phyloP scores from a whole-genome alignment of 129 eudicot genomes.

The Escallonia rubra region DNA sequence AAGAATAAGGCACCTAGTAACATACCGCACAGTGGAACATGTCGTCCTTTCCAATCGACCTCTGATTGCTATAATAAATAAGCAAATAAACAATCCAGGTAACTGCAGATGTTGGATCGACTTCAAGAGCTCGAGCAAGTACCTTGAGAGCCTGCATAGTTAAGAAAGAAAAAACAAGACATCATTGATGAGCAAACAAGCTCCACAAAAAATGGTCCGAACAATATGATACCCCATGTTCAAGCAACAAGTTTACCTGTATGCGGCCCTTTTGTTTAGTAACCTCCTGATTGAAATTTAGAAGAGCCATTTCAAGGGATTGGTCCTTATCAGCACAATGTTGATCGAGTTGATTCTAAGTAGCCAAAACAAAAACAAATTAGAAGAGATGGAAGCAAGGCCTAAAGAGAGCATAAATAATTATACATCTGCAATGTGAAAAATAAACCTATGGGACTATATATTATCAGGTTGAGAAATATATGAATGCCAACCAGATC shows the following conservation, averaged over 20 bases:
- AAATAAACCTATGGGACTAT: neutral
- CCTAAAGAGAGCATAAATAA: neutral
- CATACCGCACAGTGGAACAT: slow-evolving; percentile 59
- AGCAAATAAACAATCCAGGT: slow-evolving; percentile 70
- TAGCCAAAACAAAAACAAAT: slow-evolving; percentile 11
- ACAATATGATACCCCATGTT: neutral
- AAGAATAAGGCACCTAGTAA: slow-evolving; percentile 9
- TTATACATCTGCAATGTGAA: neutral
- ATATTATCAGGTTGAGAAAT: neutral
- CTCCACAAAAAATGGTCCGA: no score
- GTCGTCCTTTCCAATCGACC: slow-evolving; percentile 67
- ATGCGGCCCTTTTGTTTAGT: slow-evolving; percentile 46
- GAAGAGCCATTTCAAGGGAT: slow-evolving; percentile 59
- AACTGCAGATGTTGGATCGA: slow-evolving; percentile 52
- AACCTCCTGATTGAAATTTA: slow-evolving; percentile 44
- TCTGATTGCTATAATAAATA: slow-evolving; percentile 56
- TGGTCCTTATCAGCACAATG: slow-evolving; percentile 39
- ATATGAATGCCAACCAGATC: neutral
- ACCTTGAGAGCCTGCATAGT: slow-evolving; percentile 55
- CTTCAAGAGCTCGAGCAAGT: slow-evolving; percentile 67
- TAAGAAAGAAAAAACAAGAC: neutral
- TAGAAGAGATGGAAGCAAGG: neutral
- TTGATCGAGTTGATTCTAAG: slow-evolving; percentile 32
- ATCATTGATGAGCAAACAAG: no score
- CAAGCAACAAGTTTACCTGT: slow-evolving; percentile 39